These are phyloP conservation scores for Sporothrix sp. DNA, from an alignment of 2,329 filamentous ascomycete genomes.

Conservation along the genomic window DNA sequence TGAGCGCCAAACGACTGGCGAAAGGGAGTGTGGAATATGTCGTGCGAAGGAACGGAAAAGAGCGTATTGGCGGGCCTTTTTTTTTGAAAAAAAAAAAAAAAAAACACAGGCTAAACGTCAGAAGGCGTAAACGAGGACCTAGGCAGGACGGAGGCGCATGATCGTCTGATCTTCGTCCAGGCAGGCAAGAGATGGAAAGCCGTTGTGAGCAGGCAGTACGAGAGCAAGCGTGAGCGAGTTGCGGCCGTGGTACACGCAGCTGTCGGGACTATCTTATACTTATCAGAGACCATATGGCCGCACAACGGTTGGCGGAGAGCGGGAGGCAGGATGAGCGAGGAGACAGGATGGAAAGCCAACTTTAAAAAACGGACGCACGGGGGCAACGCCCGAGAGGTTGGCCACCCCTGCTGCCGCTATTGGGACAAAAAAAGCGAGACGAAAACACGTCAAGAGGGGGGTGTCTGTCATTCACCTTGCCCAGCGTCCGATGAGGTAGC, in stretches of 20 bases:
- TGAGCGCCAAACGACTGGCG: background rate
- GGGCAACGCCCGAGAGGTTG: background rate
- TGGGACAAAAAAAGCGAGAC: background rate
- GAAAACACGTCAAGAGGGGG: background rate
- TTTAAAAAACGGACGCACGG: conserved; percentile 2
- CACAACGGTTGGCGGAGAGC: background rate
- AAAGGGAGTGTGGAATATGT: background rate
- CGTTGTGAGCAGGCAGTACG: conserved; percentile 1
- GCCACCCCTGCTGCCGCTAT: conserved; percentile 3
- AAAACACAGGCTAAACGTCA: background rate
- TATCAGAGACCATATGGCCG: background rate
- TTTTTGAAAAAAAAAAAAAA: too few species aligned
- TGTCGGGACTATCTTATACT: conserved; percentile 8
- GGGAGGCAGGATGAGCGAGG: background rate
- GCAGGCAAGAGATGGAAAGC: conserved; percentile 15
- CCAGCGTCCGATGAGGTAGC: conserved; percentile 38
- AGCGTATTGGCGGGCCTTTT: background rate
- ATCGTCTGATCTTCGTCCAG: conserved; percentile 37
- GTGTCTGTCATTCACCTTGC: conserved; percentile 32
- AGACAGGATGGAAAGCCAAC: conserved; percentile 1
- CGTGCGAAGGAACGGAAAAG: background rate
- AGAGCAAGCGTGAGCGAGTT: background rate
- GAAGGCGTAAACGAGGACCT: background rate
- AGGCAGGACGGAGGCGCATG: conserved; percentile 24
- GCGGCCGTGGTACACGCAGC: background rate